These are phyloP conservation scores for Zymoseptoria tritici DNA, from an alignment of 2,329 filamentous ascomycete genomes.

Conservation along the genomic window DNA sequence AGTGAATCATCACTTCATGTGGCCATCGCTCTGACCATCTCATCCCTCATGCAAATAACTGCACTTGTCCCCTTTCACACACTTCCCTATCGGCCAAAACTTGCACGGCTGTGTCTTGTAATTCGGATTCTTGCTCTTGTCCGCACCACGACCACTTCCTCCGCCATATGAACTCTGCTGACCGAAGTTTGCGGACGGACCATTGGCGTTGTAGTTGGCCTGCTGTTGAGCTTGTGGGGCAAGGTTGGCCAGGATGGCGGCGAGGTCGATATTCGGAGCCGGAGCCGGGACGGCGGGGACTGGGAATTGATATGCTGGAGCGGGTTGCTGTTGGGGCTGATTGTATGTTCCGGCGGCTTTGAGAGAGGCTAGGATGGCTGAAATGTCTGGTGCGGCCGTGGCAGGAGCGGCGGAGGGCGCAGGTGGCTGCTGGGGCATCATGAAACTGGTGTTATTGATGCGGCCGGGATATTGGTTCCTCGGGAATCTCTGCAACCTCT, in stretches of 20 bases:
- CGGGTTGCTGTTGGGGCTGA: constrained; percentile 10
- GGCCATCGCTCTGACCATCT: background rate
- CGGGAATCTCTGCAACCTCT: constrained; percentile 4
- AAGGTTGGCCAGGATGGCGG: constrained; percentile 24
- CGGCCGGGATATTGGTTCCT: constrained; percentile 11
- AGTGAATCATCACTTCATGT: background rate
- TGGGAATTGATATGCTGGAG: constrained; percentile 4
- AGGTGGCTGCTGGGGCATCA: constrained; percentile 8
- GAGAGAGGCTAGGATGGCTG: constrained; percentile 16
- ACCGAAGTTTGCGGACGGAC: constrained; percentile 6
- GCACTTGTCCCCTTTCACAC: constrained; percentile 38
- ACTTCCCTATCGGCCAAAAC: constrained; percentile 48
- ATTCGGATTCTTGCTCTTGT: constrained; percentile 16
- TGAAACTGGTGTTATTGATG: constrained; percentile 6
- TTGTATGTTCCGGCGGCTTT: constrained; percentile 8
- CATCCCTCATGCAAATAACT: constrained; percentile 26
- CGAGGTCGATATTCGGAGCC: constrained; percentile 19
- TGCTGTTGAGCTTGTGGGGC: constrained; percentile 3
- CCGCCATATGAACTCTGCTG: constrained; percentile 25
- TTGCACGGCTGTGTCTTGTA: constrained; percentile 39
- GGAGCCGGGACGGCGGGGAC: constrained; percentile 9
- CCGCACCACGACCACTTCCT: constrained; percentile 22
- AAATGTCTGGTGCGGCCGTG: constrained; percentile 16
- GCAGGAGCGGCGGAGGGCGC: constrained; percentile 14
- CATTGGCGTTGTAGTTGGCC: background rate